phyloP scores from a whole-genome alignment of 2,329 filamentous ascomycete genomes.

The Botrytis galanthina region DNA sequence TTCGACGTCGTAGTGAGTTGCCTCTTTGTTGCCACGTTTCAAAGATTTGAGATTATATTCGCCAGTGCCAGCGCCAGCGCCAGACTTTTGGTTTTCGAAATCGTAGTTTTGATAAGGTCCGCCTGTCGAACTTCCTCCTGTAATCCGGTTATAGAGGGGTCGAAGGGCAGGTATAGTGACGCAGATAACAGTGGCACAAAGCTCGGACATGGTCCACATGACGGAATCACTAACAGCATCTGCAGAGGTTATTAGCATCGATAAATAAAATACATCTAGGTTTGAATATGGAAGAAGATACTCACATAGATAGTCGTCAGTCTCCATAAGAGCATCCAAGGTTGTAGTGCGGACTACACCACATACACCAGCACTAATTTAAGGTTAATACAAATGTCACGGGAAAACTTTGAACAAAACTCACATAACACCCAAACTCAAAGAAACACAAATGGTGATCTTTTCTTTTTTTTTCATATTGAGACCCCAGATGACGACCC shows the following conservation, averaged over 20 bases:
- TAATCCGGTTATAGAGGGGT: constrained; percentile 9
- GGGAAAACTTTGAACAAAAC: background rate
- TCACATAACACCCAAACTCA: constrained; percentile 14
- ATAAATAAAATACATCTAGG: background rate
- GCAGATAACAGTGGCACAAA: constrained; percentile 7
- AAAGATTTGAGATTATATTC: background rate
- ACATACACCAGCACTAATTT: background rate
- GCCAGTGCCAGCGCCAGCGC: background rate
- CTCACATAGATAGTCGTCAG: constrained; percentile 14
- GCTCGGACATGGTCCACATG: constrained; percentile 18
- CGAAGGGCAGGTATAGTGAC: constrained; percentile 15
- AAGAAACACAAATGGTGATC: constrained; percentile 7
- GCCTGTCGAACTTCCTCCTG: background rate
- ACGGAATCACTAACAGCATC: constrained; percentile 16
- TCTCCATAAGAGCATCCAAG: background rate
- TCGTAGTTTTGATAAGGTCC: constrained; percentile 13
- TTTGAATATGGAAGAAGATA: background rate
- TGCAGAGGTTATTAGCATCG: background rate
- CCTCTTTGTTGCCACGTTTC: background rate
- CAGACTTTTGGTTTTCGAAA: background rate
- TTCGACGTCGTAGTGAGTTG: background rate
- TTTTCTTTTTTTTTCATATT: constrained; percentile 18
- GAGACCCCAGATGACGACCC: background rate
- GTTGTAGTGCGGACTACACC: constrained; percentile 5
- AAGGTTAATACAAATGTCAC: background rate